Conservation (phyloP, 306 rosid genomes). For the Prunus mongolica region DNA sequence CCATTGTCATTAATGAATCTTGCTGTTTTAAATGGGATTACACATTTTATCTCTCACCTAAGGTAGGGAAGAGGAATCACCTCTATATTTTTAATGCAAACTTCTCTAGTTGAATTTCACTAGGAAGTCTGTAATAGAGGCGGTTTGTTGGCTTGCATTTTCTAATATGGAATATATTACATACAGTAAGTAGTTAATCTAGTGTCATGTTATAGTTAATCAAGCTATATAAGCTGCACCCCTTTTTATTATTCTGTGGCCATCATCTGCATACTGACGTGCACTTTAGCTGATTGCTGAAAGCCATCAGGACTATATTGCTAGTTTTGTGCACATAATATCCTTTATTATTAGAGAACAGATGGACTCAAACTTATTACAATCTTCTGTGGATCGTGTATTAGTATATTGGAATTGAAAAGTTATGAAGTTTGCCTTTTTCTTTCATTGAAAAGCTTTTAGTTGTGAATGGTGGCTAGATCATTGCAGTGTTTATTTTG, state of each 20-base stretch:
- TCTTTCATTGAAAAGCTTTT: neutral
- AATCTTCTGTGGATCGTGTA: neutral
- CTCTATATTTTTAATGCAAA: too few relatives aligned
- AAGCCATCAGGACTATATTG: neutral
- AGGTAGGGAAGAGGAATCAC: too few relatives aligned
- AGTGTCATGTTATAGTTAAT: neutral
- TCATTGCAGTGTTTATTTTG: neutral
- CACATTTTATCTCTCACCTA: neutral
- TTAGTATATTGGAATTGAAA: neutral
- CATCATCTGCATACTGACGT: conserved; percentile 11
- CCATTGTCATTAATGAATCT: neutral
- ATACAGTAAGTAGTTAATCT: neutral
- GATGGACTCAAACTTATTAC: neutral
- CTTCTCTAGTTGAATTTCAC: too few relatives aligned
- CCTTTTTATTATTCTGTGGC: conserved; percentile 5
- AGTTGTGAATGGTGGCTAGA: conserved; percentile 1
- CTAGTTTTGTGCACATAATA: neutral
- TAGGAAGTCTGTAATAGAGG: neutral
- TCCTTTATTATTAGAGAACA: neutral
- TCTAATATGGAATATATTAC: neutral
- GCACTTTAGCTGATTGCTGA: neutral
- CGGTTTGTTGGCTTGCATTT: neutral
- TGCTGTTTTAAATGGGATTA: neutral
- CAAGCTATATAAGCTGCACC: neutral
- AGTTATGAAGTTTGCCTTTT: neutral